Evolutionary conservation across 2,329 filamentous ascomycete genomes (phyloP).

Genomic region (Phaeophleospora eucalypticola): DNA sequence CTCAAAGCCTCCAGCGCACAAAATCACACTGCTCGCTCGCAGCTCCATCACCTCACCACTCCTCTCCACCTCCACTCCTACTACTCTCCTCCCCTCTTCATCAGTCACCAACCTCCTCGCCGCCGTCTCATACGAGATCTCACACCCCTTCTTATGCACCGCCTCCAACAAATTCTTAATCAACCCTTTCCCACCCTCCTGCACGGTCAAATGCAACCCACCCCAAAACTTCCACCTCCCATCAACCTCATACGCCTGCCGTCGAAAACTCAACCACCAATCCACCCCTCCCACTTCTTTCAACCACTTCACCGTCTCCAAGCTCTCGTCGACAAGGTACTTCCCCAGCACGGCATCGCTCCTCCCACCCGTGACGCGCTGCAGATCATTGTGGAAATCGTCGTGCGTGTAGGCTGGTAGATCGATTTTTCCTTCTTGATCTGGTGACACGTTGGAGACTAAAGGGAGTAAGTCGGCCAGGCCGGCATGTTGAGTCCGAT

Average conservation of each 20-base stretch:
- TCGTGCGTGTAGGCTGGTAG: constrained; percentile 52
- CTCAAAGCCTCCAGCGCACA: constrained; percentile 63
- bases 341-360: constrained; percentile 49
- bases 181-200: constrained; percentile 58
- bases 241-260: constrained; percentile 62
- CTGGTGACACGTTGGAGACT: constrained; percentile 55
- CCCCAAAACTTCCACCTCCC: constrained; percentile 64
- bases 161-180: constrained; percentile 47
- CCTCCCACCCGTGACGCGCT: constrained; percentile 53
- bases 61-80: constrained; percentile 32
- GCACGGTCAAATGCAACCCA: constrained; percentile 56
- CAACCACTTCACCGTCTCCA: constrained; percentile 29
- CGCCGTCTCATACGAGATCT: constrained; percentile 46
- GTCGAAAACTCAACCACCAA: constrained; percentile 56
- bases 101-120: constrained; percentile 41
- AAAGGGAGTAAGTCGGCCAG: constrained; percentile 56
- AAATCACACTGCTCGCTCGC: constrained; percentile 42
- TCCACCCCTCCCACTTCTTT: constrained; percentile 25
- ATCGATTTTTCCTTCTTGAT: constrained; percentile 51
- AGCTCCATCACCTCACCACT: constrained; percentile 30
- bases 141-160: constrained; percentile 43
- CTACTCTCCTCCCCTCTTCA: constrained; percentile 29
- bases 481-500: constrained; percentile 55
- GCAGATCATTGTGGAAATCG: constrained; percentile 55
- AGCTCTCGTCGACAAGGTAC: constrained; percentile 43